These are phyloP conservation scores for Rhodotorula babjevae DNA, from an alignment of 768 basidiomycete species.

Conservation along the genomic window DNA sequence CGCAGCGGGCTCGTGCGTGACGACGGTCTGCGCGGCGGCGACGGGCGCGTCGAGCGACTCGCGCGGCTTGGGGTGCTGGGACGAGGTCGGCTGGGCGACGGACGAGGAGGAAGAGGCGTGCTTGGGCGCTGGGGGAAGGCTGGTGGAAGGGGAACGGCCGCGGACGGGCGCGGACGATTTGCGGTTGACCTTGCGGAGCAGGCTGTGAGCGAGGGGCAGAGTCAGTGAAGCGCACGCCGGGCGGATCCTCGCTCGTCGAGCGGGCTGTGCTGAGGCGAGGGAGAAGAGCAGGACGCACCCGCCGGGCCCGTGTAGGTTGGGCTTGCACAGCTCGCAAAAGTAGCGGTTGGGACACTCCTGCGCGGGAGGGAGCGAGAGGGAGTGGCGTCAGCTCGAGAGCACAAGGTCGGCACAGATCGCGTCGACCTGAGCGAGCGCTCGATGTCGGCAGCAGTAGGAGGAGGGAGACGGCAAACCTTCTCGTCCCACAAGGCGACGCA, in stretches of 20 bases:
- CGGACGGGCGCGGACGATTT: constrained; percentile 51
- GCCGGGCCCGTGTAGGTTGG: constrained; percentile 64
- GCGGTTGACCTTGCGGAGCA: constrained; percentile 55
- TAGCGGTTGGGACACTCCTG: constrained; percentile 68
- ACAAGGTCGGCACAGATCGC: too few relatives aligned
- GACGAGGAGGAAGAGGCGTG: constrained; percentile 59
- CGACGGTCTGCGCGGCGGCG: constrained; percentile 19
- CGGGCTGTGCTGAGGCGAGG: neutral
- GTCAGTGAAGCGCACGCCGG: neutral
- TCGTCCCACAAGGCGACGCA: constrained; percentile 81
- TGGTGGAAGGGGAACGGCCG: constrained; percentile 35
- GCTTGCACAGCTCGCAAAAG: constrained; percentile 88
- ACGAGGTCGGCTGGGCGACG: constrained; percentile 54
- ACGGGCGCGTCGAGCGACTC: constrained; percentile 31
- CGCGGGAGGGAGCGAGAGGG: too few relatives aligned
- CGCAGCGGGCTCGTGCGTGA: neutral
- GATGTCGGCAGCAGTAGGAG: neutral
- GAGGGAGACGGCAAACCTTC: constrained; percentile 43
- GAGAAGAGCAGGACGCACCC: constrained; percentile 16
- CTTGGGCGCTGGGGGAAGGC: constrained; percentile 49
- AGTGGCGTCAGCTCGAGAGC: neutral
- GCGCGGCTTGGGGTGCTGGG: constrained; percentile 31
- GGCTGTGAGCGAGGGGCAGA: constrained; percentile 1
- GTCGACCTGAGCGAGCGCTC: too few relatives aligned
- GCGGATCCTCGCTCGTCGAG: too few relatives aligned